Evolutionary conservation across 164 flowering plant species (phyloP).

Genomic region (Akebia trifoliata): DNA sequence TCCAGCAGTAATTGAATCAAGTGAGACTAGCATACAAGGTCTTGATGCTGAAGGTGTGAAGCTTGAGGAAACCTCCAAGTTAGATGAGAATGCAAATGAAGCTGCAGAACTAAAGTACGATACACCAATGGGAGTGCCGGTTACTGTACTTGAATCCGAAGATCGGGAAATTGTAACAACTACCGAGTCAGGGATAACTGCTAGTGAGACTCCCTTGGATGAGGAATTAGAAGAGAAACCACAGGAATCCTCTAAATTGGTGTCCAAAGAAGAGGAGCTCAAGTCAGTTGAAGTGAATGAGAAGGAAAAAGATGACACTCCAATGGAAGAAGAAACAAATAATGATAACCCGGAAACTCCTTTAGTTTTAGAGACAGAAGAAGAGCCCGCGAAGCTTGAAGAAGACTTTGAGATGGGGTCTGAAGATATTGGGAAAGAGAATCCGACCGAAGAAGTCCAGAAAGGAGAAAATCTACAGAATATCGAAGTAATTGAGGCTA

Average conservation of each 20-base stretch:
- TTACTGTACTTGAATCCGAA: neutral
- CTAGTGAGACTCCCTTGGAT: neutral
- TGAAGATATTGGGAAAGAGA: neutral
- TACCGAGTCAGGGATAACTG: neutral
- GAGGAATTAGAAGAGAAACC: conserved; percentile 1
- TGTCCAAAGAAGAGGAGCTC: conserved; percentile 5
- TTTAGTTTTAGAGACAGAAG: neutral
- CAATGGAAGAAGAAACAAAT: neutral
- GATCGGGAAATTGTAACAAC: conserved; percentile 4
- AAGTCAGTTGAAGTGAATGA: neutral
- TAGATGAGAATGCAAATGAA: conserved; percentile 11
- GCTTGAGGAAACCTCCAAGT: neutral
- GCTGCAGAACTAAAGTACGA: conserved; percentile 5
- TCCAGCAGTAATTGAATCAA: too few relatives aligned
- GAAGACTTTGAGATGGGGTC: neutral
- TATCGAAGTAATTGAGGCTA: neutral
- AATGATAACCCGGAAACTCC: conserved; percentile 5
- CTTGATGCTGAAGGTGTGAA: too few relatives aligned
- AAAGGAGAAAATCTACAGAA: conserved; percentile 1
- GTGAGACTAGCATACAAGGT: too few relatives aligned
- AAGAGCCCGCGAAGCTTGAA: neutral
- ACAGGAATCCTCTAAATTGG: neutral
- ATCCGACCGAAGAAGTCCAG: neutral
- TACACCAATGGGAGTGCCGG: too few relatives aligned
- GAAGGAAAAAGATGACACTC: neutral